Percentiles rank a stretch among this genome's conserved stretches.
Conservation (phyloP, 1,284 basidiomycete genomes). For the Inonotus obliquus region DNA sequence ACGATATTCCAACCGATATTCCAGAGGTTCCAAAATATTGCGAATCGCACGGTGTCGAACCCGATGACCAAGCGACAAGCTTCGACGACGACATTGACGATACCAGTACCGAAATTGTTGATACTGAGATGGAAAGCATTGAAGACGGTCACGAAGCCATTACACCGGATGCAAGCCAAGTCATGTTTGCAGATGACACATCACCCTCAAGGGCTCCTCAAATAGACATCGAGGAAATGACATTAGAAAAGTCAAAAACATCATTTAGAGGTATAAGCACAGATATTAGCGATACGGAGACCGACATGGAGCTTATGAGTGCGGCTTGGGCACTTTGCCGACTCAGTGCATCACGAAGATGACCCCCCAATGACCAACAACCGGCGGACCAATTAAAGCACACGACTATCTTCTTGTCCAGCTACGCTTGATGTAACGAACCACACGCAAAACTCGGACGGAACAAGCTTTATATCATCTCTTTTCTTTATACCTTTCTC, state of each 20-base stretch:
- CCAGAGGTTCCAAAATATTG: no score
- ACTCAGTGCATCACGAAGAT: constrained; percentile 6
- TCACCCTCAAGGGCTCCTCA: not conserved
- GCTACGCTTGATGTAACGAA: not conserved
- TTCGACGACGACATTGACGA: constrained; percentile 4
- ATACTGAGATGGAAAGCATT: constrained; percentile 15
- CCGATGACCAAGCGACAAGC: not conserved
- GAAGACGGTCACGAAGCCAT: constrained; percentile 16
- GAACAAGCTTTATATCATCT: not conserved
- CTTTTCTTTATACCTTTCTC: not conserved
- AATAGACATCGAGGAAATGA: not conserved
- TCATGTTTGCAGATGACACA: not conserved
- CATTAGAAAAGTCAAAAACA: not conserved
- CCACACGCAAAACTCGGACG: not conserved
- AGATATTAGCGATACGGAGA: not conserved
- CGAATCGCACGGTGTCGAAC: no score
- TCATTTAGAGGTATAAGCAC: not conserved
- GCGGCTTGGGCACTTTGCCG: constrained; percentile 17
- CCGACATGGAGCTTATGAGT: constrained; percentile 13
- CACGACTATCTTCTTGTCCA: not conserved
- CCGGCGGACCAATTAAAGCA: not conserved
- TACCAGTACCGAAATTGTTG: constrained; percentile 6
- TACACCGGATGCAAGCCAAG: constrained; percentile 15
- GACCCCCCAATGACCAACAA: not conserved
- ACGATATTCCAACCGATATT: no score